Conservation (phyloP, 495 filamentous ascomycete genomes). For the Aspergillus nidulans region DNA sequence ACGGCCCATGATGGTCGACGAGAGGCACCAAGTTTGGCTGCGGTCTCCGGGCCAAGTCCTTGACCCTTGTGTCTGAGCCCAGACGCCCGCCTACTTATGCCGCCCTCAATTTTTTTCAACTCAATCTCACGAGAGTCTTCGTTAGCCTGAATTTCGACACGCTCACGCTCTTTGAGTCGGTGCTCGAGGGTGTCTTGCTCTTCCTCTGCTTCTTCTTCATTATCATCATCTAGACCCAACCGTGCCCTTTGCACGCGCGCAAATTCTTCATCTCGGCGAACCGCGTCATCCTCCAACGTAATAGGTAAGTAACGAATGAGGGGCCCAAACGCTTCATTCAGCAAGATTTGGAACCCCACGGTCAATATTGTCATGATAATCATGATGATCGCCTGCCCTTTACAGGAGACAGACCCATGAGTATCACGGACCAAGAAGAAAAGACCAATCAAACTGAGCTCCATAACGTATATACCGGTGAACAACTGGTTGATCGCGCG, state of each 20-base stretch:
- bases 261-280: constrained; percentile 83
- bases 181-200: constrained; percentile 40
- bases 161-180: constrained; percentile 40
- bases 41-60: constrained; percentile 12
- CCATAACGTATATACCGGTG: constrained; percentile 92
- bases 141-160: constrained; percentile 30
- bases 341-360: constrained; percentile 70
- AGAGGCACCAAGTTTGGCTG: constrained; percentile 13
- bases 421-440: constrained; percentile 80
- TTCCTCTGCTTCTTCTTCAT: not conserved
- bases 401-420: constrained; percentile 54
- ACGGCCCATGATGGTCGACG: constrained; percentile 38
- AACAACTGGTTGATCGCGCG: constrained; percentile 95
- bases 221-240: constrained; percentile 35
- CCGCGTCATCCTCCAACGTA: constrained; percentile 92
- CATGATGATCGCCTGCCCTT: constrained; percentile 88
- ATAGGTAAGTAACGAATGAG: constrained; percentile 88
- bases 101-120: constrained; percentile 47
- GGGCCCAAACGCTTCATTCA: constrained; percentile 83
- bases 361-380: constrained; percentile 68
- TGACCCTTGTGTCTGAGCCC: constrained; percentile 17
- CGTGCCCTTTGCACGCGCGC: constrained; percentile 66
- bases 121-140: constrained; percentile 55
- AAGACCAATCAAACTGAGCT: constrained; percentile 81
- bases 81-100: not conserved